phyloP scores from a whole-genome alignment of 2,329 filamentous ascomycete species.

The Lojkania enalia region DNA sequence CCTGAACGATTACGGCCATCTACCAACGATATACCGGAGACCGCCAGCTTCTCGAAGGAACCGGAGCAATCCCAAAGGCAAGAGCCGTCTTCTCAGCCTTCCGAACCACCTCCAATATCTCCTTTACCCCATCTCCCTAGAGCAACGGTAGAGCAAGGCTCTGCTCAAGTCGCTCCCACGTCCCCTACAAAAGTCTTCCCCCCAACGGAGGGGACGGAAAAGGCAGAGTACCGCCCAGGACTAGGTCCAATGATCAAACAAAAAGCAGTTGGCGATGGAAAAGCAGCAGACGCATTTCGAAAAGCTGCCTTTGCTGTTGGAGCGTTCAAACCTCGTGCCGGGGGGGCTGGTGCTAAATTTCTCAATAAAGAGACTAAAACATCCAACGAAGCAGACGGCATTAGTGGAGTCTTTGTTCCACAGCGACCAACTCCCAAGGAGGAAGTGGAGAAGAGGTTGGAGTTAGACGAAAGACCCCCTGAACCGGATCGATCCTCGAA shows the following conservation, averaged over 20 bases:
- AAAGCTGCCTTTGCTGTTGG: conserved; percentile 70
- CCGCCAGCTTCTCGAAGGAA: not conserved
- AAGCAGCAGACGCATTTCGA: conserved; percentile 75
- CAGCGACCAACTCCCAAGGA: conserved; percentile 43
- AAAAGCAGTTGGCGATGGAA: conserved; percentile 70
- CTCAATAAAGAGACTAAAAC: conserved; percentile 60
- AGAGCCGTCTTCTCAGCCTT: conserved; percentile 18
- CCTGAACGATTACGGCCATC: conserved; percentile 10
- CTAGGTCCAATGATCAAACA: conserved; percentile 90
- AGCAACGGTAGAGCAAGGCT: conserved; percentile 18
- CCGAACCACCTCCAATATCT: conserved; percentile 29
- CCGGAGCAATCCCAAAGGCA: conserved; percentile 2
- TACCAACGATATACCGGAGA: conserved; percentile 5
- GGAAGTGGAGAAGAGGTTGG: conserved; percentile 30
- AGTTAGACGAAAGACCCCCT: conserved; percentile 20
- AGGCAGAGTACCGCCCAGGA: conserved; percentile 67
- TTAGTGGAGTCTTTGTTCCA: conserved; percentile 84
- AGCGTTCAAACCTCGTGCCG: conserved; percentile 83
- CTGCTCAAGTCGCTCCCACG: conserved; percentile 10
- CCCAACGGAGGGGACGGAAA: conserved; percentile 56
- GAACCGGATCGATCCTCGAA: conserved; percentile 33
- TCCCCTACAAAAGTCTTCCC: conserved; percentile 48
- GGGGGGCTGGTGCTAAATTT: conserved; percentile 81
- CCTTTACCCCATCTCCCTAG: conserved; percentile 36
- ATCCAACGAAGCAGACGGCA: conserved; percentile 80